Evolutionary conservation across 2,329 filamentous ascomycete species (phyloP).

Genomic region (Claviceps purpurea): DNA sequence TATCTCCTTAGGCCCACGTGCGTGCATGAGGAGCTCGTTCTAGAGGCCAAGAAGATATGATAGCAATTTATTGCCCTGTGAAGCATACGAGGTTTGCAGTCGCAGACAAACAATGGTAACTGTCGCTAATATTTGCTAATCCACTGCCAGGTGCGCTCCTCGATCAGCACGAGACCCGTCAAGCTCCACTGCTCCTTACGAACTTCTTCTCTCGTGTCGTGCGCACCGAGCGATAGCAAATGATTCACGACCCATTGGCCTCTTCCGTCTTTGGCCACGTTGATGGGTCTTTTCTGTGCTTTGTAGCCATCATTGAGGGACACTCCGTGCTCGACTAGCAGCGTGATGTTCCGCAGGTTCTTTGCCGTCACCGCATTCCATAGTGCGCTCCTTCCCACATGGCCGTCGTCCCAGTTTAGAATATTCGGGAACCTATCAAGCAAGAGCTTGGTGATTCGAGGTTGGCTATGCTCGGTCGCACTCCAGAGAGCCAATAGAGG

Average conservation of each 20-base stretch:
- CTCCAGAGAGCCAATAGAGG: background rate
- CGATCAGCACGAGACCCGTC: background rate
- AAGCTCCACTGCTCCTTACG: background rate
- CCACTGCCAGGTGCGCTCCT: constrained; percentile 2
- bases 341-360: background rate
- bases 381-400: background rate
- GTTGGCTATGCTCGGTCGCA: background rate
- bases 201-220: background rate
- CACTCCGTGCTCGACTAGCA: background rate
- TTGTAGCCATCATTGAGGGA: background rate
- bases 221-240: constrained; percentile 1
- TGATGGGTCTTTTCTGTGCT: background rate
- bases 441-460: background rate
- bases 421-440: background rate
- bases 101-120: too few species aligned
- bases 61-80: too few species aligned
- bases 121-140: background rate
- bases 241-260: background rate
- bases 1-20: too few species aligned
- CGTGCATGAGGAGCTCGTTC: background rate
- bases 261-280: background rate
- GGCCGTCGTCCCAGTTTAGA: background rate
- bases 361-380: background rate
- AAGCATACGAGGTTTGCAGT: too few species aligned
- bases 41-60: background rate